Conservation (phyloP, 805 yeast species). For the Metschnikowia aberdeeniae region DNA sequence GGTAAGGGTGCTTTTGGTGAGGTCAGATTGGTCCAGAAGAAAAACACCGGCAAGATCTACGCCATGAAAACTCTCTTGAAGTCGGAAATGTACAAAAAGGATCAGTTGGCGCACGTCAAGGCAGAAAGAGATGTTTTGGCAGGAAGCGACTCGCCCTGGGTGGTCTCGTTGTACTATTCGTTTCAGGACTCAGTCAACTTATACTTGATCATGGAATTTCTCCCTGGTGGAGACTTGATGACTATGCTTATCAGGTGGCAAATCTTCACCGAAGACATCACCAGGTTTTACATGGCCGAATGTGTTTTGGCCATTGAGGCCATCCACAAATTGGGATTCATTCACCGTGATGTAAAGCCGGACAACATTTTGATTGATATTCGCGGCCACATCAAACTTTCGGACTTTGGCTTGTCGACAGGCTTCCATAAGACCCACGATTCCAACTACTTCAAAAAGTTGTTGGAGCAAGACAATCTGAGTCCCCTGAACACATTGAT, state of each 20-base stretch:
- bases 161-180: conserved; percentile 74
- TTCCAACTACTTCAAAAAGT: conserved; percentile 76
- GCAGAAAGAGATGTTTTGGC: conserved; percentile 96
- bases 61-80: conserved; percentile 92
- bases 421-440: conserved; percentile 95
- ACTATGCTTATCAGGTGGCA: conserved; percentile 95
- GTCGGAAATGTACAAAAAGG: conserved; percentile 91
- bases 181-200: conserved; percentile 75
- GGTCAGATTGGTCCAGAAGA: conserved; percentile 89
- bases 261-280: conserved; percentile 88
- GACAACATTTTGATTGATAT: conserved; percentile 90
- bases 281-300: conserved; percentile 92
- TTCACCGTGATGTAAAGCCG: conserved; percentile 96
- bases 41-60: conserved; percentile 85
- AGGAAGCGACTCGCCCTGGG: conserved; percentile 86
- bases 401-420: conserved; percentile 78
- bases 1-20: conserved; percentile 99
- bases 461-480: conserved; percentile 61
- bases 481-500: conserved; percentile 14
- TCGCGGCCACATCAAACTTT: conserved; percentile 62
- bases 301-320: conserved; percentile 95
- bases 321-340: conserved; percentile 86
- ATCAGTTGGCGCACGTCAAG: conserved; percentile 90
- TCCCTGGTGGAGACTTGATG: conserved; percentile 86
- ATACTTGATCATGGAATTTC: conserved; percentile 71